These are phyloP conservation scores for Amanita rimosa DNA, from an alignment of 768 basidiomycete genomes.

Conservation along the genomic window DNA sequence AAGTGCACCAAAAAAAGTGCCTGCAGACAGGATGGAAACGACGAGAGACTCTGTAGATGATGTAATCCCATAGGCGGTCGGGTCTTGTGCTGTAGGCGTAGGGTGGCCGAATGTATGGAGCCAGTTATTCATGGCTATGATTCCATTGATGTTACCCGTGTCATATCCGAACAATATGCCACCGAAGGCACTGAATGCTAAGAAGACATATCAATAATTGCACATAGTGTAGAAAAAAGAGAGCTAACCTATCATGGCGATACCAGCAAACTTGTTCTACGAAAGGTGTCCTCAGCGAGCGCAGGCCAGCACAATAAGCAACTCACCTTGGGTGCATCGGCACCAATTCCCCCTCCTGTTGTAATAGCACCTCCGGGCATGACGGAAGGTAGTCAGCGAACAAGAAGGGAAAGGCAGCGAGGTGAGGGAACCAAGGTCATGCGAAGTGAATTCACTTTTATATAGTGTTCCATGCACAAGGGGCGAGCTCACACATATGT, in stretches of 20 bases:
- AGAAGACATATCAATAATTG: background rate
- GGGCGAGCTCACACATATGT: background rate
- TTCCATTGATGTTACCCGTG: slow-evolving; percentile 75
- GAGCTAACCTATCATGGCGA: slow-evolving; percentile 25
- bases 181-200: slow-evolving; percentile 35
- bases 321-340: slow-evolving; percentile 22
- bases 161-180: slow-evolving; percentile 60
- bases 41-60: slow-evolving; percentile 36
- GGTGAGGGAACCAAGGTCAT: background rate
- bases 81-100: slow-evolving; percentile 11
- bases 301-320: background rate
- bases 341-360: slow-evolving; percentile 20
- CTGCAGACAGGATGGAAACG: slow-evolving; percentile 67
- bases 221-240: background rate
- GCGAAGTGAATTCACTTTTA: background rate
- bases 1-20: slow-evolving; percentile 75
- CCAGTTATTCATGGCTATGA: slow-evolving; percentile 55
- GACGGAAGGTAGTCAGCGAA: slow-evolving; percentile 6
- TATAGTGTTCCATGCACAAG: background rate
- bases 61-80: slow-evolving; percentile 25
- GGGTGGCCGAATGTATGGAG: slow-evolving; percentile 35
- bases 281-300: background rate
- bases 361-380: slow-evolving; percentile 31
- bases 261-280: slow-evolving; percentile 28
- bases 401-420: slow-evolving; percentile 4